phyloP scores from a whole-genome alignment of 768 basidiomycete species.

The Mycena galericulata region DNA sequence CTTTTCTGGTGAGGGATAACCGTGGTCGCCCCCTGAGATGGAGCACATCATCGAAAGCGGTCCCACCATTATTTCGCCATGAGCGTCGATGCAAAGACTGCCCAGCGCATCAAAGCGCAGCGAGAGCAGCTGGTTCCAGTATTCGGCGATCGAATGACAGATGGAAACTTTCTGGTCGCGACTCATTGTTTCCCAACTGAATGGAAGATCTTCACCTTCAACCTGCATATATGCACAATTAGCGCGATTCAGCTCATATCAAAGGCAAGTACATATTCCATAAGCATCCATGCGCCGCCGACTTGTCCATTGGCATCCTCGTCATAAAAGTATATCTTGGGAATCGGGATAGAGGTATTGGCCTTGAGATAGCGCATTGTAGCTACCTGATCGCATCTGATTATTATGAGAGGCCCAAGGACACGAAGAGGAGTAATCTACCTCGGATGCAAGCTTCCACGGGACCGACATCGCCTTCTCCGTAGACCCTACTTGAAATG shows the following conservation, averaged over 20 bases:
- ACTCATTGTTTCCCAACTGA: slow-evolving; percentile 11
- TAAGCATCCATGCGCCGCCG: slow-evolving; percentile 28
- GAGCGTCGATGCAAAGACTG: slow-evolving; percentile 4
- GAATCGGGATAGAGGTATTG: slow-evolving; percentile 25
- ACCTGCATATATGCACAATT: neutral
- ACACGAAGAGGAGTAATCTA: neutral
- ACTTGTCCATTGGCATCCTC: slow-evolving; percentile 19
- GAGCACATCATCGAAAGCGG: slow-evolving; percentile 23
- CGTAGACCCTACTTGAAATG: neutral
- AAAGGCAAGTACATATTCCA: slow-evolving; percentile 29
- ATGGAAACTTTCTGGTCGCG: slow-evolving; percentile 11
- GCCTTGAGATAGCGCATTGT: slow-evolving; percentile 23
- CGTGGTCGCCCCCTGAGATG: neutral
- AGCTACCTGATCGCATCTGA: slow-evolving; percentile 15
- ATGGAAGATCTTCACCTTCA: slow-evolving; percentile 1
- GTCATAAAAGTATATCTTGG: slow-evolving; percentile 24
- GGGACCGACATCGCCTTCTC: neutral
- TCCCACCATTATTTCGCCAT: slow-evolving; percentile 17
- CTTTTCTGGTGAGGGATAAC: slow-evolving; percentile 15
- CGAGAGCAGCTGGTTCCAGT: slow-evolving; percentile 23
- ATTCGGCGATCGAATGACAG: slow-evolving; percentile 15
- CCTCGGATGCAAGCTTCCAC: slow-evolving; percentile 4
- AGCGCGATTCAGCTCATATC: neutral
- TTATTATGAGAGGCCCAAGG: neutral
- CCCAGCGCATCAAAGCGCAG: slow-evolving; percentile 25